Evolutionary conservation across 208 protist species (phyloP), one percentile per base, ranked within the genome.

Genomic region (Tritrichomonas foetus): DNA sequence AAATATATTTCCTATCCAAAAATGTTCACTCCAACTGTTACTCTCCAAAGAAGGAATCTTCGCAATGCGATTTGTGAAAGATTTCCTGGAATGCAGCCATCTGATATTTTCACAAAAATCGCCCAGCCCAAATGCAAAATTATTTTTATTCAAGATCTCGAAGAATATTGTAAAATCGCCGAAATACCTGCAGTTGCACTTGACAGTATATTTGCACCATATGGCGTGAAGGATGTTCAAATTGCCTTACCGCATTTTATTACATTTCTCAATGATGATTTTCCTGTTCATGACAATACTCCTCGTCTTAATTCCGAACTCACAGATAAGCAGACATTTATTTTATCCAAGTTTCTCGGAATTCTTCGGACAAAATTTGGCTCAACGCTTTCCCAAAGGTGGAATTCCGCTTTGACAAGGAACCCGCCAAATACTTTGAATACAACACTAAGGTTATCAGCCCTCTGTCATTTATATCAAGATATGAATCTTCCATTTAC

Each of bases 251-350:
- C 47, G 27, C 78, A 89, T 3, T 89, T 25, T 25, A 89, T 27
- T 16, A 14, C 53, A 57, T 89, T 89, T 39, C 1, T 89, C 33
- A 89, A 89, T 50, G 78, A 89, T 89, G 78, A 89, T 61, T 89
- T 89, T 89, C 41, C 78, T 33, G 20, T 39, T 20, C 57, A 89
- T 57, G 78, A 89, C 14, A 89, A 53, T 57, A 27, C 11, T 1
- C 44, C 47, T 39, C 9, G 39, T 20, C n/a, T 53, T 16, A 47
- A 47, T 39, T 14, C 33, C 44, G 8, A 89, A 36, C 8, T 89
- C 8, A 89, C 78, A n/a, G 47, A 89, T 39, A 53, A 57, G 20
- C 78, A 89, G 47, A 57, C 53, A 44, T 89, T 89, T 39, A 53
- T 89, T 39, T 36, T 89, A 0, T 49, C 47, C 30, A 89, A 89